Evolutionary conservation across 129 eudicot genomes (phyloP).

Genomic region (Kitagawia praeruptora): DNA sequence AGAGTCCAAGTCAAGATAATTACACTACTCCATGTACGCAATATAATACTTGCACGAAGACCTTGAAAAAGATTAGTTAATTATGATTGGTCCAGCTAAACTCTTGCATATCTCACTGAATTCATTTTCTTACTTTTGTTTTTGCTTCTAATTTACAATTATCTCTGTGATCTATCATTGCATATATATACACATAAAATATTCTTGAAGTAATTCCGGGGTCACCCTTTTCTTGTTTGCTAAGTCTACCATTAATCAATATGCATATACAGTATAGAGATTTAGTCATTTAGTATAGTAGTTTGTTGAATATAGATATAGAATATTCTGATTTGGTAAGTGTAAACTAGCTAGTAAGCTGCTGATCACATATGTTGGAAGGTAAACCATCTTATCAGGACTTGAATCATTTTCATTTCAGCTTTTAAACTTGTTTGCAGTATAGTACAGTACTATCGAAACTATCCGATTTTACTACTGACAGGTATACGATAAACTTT

Average conservation of each 20-base stretch:
- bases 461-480: too few relatives aligned
- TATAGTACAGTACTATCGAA: too few relatives aligned
- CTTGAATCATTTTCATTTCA: neutral
- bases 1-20: constrained; percentile 29
- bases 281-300: too few relatives aligned
- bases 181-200: neutral
- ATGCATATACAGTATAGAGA: too few relatives aligned
- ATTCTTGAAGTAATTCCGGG: neutral
- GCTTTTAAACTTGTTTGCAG: neutral
- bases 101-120: neutral
- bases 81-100: neutral
- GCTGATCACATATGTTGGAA: neutral
- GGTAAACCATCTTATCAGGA: neutral
- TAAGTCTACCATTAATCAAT: neutral
- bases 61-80: neutral
- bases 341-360: neutral
- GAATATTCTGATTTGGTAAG: neutral
- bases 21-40: constrained; percentile 29
- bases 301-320: neutral
- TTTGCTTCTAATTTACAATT: neutral
- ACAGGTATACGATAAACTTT: too few relatives aligned
- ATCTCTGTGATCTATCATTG: neutral
- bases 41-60: constrained; percentile 8
- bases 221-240: constrained; percentile 3
- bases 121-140: neutral